phyloP scores from a whole-genome alignment of 2,329 filamentous ascomycete species.

The Decorospora gaudefroyi region DNA sequence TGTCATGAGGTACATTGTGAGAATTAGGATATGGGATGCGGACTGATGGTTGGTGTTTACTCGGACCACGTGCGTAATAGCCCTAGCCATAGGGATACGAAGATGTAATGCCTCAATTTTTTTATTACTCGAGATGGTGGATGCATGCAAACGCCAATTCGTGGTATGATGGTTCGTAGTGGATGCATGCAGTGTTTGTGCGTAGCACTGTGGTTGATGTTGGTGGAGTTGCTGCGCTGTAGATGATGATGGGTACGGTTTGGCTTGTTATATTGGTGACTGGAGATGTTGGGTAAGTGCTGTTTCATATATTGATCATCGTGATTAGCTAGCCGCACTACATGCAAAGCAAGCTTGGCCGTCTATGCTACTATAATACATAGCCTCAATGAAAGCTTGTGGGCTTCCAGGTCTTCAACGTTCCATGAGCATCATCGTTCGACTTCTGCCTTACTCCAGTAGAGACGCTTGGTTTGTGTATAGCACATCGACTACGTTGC shows the following conservation, averaged over 20 bases:
- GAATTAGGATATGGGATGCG: too few species aligned
- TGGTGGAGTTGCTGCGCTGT: too few species aligned
- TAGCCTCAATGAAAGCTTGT: constrained; percentile 19
- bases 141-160: too few species aligned
- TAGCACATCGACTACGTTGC: constrained; percentile 93
- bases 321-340: constrained; percentile 24
- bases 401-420: constrained; percentile 7
- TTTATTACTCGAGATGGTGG: too few species aligned
- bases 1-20: too few species aligned
- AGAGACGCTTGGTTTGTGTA: constrained; percentile 97
- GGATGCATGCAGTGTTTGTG: too few species aligned
- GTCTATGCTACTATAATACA: constrained; percentile 45
- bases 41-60: too few species aligned
- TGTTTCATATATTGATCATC: constrained; percentile 21
- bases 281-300: not conserved
- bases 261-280: not conserved
- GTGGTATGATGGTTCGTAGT: too few species aligned
- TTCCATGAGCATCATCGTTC: constrained; percentile 2
- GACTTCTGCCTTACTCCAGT: constrained; percentile 68
- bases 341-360: constrained; percentile 16
- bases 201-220: too few species aligned
- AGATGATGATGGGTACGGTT: not conserved
- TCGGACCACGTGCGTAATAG: too few species aligned
- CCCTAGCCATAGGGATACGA: too few species aligned
- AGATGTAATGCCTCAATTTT: too few species aligned